A percentile compares a stretch with the other conserved stretches of the same genome.
These are phyloP conservation scores for Starmerella cellae DNA, from an alignment of 805 yeast species.

Conservation along the genomic window DNA sequence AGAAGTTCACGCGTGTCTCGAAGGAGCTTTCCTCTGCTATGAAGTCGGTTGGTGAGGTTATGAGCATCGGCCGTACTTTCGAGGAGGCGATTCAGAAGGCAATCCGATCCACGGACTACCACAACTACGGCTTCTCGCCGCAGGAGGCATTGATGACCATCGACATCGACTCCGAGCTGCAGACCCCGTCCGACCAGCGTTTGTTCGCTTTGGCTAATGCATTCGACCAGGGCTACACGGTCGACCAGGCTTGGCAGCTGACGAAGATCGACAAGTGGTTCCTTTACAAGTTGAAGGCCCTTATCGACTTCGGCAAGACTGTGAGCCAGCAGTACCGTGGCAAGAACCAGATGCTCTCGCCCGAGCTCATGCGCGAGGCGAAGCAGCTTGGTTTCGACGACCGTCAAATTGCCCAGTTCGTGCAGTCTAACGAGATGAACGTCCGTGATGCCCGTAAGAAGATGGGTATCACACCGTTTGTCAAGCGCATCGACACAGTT, in stretches of 20 bases:
- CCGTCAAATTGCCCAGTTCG: constrained; percentile 83
- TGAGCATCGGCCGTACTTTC: constrained; percentile 93
- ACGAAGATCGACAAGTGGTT: constrained; percentile 96
- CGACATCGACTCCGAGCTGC: constrained; percentile 84
- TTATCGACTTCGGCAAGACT: constrained; percentile 42
- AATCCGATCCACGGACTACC: constrained; percentile 89
- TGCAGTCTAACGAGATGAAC: constrained; percentile 82
- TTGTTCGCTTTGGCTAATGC: constrained; percentile 95
- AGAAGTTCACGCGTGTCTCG: constrained; percentile 87
- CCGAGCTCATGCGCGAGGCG: constrained; percentile 55
- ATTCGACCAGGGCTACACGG: constrained; percentile 72
- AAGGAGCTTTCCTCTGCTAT: constrained; percentile 77
- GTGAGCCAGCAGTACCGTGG: constrained; percentile 18
- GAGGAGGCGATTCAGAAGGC: constrained; percentile 98
- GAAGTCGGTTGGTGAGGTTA: constrained; percentile 99
- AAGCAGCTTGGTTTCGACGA: constrained; percentile 96
- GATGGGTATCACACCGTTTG: constrained; percentile 77
- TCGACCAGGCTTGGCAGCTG: constrained; percentile 79
- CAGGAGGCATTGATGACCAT: constrained; percentile 64
- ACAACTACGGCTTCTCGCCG: constrained; percentile 79
- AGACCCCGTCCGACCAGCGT: constrained; percentile 95
- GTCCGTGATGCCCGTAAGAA: constrained; percentile 80
- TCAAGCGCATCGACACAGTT: constrained; percentile 93
- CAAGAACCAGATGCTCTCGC: constrained; percentile 39
- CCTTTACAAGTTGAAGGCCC: constrained; percentile 66